Conservation (phyloP, 352 stramenopile species). For the Phytophthora sp. region DNA sequence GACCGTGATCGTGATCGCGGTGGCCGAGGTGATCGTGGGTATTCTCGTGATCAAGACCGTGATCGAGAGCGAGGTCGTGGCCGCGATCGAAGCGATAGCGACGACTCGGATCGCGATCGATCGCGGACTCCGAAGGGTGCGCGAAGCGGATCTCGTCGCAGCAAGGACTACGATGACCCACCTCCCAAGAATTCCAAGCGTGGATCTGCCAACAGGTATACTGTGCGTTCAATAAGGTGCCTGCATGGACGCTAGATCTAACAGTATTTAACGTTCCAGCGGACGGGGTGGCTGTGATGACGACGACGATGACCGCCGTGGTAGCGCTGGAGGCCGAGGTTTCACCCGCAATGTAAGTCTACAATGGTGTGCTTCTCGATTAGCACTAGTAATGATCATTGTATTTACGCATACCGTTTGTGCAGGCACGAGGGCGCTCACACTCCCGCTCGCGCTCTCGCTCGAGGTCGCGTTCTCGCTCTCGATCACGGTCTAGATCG, state of each 20-base stretch:
- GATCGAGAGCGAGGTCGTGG: constrained; percentile 31
- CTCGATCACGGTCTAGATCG: constrained; percentile 59
- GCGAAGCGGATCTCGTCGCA: constrained; percentile 18
- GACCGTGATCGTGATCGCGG: constrained; percentile 36
- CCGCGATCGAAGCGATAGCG: constrained; percentile 29
- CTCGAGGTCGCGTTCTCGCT: constrained; percentile 58
- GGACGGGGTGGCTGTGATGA: constrained; percentile 53
- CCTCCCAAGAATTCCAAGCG: constrained; percentile 43
- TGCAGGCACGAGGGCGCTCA: constrained; percentile 48
- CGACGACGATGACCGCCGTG: constrained; percentile 58
- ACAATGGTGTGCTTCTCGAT: background rate
- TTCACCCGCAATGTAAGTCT: constrained; percentile 51
- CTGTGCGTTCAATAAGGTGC: background rate
- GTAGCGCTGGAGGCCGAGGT: constrained; percentile 14
- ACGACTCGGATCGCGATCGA: constrained; percentile 39
- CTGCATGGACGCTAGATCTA: background rate
- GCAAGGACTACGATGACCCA: constrained; percentile 52
- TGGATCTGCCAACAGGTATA: constrained; percentile 13
- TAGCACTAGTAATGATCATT: constrained; percentile 3
- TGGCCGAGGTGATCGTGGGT: constrained; percentile 44
- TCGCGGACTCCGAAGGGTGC: constrained; percentile 30
- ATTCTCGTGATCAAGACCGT: constrained; percentile 40
- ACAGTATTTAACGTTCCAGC: background rate
- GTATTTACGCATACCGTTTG: background rate
- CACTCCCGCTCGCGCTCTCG: constrained; percentile 48